Evolutionary conservation across 495 filamentous ascomycete species (phyloP).

Genomic region (Apodospora peruviana): DNA sequence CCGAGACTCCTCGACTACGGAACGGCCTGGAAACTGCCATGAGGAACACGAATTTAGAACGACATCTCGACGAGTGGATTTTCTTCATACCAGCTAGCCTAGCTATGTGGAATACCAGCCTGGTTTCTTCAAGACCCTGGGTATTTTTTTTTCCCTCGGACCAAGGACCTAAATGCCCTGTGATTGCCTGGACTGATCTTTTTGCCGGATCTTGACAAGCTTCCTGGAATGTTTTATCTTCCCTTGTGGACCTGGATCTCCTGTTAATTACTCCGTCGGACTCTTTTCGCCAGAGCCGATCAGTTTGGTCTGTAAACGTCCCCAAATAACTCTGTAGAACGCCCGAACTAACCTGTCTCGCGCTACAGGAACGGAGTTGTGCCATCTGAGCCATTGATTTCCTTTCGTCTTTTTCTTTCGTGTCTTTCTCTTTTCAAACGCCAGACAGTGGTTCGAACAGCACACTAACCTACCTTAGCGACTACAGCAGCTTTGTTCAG

Average conservation of each 20-base stretch:
- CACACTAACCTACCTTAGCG: slow-evolving; percentile 48
- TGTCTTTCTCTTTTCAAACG: slow-evolving; percentile 17
- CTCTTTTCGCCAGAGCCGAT: background rate
- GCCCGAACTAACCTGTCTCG: slow-evolving; percentile 9
- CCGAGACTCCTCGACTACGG: too few species aligned
- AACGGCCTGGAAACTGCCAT: too few species aligned
- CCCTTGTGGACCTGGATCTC: background rate
- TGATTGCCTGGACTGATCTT: background rate
- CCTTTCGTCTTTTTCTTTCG: slow-evolving; percentile 25
- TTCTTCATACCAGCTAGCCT: too few species aligned
- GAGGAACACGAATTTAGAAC: too few species aligned
- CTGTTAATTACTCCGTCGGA: background rate
- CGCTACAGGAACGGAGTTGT: slow-evolving; percentile 46
- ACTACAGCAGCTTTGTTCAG: slow-evolving; percentile 47
- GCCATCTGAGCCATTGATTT: slow-evolving; percentile 27
- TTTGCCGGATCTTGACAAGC: background rate
- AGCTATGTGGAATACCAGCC: too few species aligned
- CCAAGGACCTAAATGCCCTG: too few species aligned
- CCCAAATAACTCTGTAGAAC: slow-evolving; percentile 5
- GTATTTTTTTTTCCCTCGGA: too few species aligned
- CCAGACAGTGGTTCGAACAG: slow-evolving; percentile 31
- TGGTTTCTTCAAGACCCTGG: too few species aligned
- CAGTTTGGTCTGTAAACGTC: slow-evolving; percentile 18
- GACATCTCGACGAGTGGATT: too few species aligned
- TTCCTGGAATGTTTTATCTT: background rate